Evolutionary conservation across 1,284 basidiomycete genomes (phyloP).

Genomic region (Ceratobasidium papillatum): DNA sequence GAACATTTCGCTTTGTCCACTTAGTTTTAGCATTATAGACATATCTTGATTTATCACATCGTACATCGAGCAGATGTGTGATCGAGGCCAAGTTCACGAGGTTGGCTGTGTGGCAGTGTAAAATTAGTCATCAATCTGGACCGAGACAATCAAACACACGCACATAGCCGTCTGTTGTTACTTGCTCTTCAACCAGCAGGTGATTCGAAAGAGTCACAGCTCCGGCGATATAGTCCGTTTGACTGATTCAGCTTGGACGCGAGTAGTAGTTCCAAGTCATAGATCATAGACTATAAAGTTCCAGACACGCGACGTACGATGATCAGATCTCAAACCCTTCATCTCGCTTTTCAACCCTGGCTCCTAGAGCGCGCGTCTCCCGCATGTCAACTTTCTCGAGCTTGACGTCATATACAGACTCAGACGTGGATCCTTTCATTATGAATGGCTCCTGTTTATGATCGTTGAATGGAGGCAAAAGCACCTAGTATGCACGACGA

Average conservation of each 20-base stretch:
- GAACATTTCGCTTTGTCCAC: not conserved
- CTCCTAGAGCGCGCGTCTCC: not conserved
- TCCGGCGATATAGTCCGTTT: not conserved
- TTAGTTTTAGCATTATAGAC: not conserved
- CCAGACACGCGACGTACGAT: not conserved
- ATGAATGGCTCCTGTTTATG: not conserved
- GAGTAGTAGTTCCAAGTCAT: not conserved
- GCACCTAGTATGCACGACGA: not conserved
- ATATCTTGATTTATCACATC: not conserved
- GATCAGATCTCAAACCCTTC: constrained; percentile 9
- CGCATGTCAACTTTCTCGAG: not conserved
- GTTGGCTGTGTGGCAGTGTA: not conserved
- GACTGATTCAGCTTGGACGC: not conserved
- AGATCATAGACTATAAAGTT: not conserved
- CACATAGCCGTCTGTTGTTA: not conserved
- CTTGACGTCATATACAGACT: constrained; percentile 11
- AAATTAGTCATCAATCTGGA: not conserved
- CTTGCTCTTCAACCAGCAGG: not conserved
- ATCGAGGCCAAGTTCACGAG: not conserved
- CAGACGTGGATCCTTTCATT: not conserved
- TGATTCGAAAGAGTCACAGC: constrained; percentile 3
- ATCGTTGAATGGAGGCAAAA: not conserved
- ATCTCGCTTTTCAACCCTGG: not conserved
- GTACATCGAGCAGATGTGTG: not conserved
- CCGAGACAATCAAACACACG: not conserved